Evolutionary conservation across 208 protist genomes (phyloP).

Genomic region (Acanthamoeba royreba): DNA sequence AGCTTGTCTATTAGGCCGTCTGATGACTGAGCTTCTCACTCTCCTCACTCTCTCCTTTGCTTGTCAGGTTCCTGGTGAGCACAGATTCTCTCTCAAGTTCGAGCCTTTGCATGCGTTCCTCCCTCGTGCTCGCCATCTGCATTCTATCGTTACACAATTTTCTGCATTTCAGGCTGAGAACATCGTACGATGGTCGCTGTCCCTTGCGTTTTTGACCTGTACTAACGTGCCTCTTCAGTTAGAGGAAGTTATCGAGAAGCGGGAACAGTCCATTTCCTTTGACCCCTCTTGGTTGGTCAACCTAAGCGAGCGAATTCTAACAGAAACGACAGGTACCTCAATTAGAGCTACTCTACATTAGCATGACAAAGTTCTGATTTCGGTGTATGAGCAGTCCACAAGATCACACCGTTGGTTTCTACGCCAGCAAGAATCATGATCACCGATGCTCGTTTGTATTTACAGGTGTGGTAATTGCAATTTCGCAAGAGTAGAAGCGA

Average conservation of each 20-base stretch:
- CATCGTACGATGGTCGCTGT: background rate
- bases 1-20: background rate
- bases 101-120: constrained; percentile 11
- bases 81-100: constrained; percentile 19
- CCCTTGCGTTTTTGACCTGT: background rate
- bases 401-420: constrained; percentile 49
- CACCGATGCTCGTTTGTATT: constrained; percentile 62
- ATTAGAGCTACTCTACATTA: background rate
- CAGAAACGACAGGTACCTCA: constrained; percentile 38
- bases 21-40: background rate
- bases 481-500: too few species aligned
- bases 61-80: background rate
- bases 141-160: background rate
- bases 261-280: constrained; percentile 58
- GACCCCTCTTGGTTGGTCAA: constrained; percentile 58
- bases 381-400: background rate
- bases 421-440: constrained; percentile 56
- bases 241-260: constrained; percentile 57
- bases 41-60: background rate
- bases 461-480: too few species aligned
- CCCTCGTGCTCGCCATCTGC: background rate
- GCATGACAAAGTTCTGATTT: background rate
- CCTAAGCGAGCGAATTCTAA: constrained; percentile 59
- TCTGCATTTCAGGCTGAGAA: background rate
- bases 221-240: background rate